These are phyloP conservation scores for Quercus robur DNA, from an alignment of 306 rosid species.

Conservation along the genomic window DNA sequence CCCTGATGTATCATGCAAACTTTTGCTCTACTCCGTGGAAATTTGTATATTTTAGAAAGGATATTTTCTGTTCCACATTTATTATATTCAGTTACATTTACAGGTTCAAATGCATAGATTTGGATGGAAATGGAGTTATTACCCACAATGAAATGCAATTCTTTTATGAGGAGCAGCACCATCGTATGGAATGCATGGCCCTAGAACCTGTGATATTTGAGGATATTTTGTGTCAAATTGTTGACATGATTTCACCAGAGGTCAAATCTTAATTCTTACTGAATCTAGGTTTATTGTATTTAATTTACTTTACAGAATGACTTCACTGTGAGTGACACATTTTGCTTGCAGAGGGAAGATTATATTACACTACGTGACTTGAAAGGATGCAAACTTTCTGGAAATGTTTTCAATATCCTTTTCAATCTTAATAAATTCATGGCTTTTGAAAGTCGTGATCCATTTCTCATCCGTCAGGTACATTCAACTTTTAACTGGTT, in stretches of 20 bases:
- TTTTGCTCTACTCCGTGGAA: neutral
- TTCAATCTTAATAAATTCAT: slow-evolving; percentile 98
- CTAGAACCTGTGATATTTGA: slow-evolving; percentile 99
- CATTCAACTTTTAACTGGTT: slow-evolving; percentile 6
- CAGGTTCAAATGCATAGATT: slow-evolving; percentile 98
- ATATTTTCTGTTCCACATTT: neutral
- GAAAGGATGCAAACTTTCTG: slow-evolving; percentile 94
- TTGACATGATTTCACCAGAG: slow-evolving; percentile 96
- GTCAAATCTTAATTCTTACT: slow-evolving; percentile 30
- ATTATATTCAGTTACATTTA: slow-evolving; percentile 28
- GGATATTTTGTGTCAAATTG: slow-evolving; percentile 94
- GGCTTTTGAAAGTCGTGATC: slow-evolving; percentile 98
- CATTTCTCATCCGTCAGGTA: slow-evolving; percentile 99
- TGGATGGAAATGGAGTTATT: slow-evolving; percentile 90
- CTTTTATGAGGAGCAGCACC: slow-evolving; percentile 98
- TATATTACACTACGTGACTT: slow-evolving; percentile 76
- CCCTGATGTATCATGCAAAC: neutral
- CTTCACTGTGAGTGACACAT: slow-evolving; percentile 9
- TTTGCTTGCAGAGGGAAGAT: slow-evolving; percentile 66
- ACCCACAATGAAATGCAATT: slow-evolving; percentile 90
- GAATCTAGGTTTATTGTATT: slow-evolving; percentile 13
- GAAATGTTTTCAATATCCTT: slow-evolving; percentile 90
- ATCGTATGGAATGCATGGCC: slow-evolving; percentile 99
- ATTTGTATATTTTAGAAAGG: neutral
- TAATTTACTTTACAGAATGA: slow-evolving; percentile 15